Evolutionary conservation across 2,329 filamentous ascomycete genomes (phyloP).

Genomic region (Fusarium sp.): DNA sequence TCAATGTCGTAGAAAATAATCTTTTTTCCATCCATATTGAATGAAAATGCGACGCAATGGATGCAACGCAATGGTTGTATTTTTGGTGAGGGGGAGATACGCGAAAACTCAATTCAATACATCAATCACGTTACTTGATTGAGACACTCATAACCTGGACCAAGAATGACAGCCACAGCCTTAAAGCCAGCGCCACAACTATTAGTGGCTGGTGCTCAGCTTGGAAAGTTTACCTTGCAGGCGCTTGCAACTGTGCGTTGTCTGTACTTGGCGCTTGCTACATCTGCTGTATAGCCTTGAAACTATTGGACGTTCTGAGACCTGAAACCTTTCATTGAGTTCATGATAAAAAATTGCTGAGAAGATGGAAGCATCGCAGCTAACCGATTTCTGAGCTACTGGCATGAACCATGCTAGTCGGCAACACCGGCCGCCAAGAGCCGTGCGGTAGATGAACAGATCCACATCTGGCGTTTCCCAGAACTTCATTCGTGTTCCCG

Average conservation of each 20-base stretch:
- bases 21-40: background rate
- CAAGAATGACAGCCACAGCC: too few species aligned
- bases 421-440: background rate
- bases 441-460: background rate
- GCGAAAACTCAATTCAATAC: background rate
- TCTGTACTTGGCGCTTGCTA: background rate
- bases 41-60: background rate
- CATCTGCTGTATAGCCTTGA: background rate
- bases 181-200: too few species aligned
- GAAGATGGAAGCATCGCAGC: background rate
- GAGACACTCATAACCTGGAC: too few species aligned
- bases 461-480: background rate
- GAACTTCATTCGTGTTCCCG: background rate
- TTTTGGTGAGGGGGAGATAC: background rate
- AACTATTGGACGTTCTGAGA: background rate
- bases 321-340: background rate
- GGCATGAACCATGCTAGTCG: background rate
- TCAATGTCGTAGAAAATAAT: slow-evolving; percentile 59
- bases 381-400: background rate
- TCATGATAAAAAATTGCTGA: background rate
- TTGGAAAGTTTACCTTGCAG: too few species aligned
- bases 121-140: too few species aligned
- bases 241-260: too few species aligned
- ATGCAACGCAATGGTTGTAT: too few species aligned
- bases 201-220: too few species aligned